These are phyloP conservation scores for Globisporangium canariense DNA, from an alignment of 352 stramenopile species.

Conservation along the genomic window DNA sequence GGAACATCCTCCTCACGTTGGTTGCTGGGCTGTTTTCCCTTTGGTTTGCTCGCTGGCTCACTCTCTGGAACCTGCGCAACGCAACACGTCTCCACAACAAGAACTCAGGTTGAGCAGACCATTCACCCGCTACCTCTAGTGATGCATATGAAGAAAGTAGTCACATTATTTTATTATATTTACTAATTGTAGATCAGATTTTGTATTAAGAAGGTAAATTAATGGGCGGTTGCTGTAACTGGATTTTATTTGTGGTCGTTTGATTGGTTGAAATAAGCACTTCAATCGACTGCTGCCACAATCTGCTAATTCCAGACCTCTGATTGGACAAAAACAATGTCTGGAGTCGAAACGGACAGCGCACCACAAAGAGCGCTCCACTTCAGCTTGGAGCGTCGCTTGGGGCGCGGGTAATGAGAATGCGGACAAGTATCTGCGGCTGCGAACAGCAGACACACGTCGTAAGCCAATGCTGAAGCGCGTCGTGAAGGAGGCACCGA, in stretches of 20 bases:
- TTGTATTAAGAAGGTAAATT: neutral
- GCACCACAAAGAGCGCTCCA: neutral
- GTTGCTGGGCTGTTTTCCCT: neutral
- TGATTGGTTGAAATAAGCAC: slow-evolving; percentile 14
- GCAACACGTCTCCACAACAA: neutral
- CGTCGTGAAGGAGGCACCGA: slow-evolving; percentile 26
- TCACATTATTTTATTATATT: neutral
- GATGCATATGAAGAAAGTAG: neutral
- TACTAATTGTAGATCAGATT: neutral
- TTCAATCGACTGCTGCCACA: slow-evolving; percentile 17
- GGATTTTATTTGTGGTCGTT: neutral
- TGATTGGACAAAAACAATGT: slow-evolving; percentile 10
- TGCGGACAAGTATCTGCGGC: neutral
- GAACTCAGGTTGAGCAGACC: neutral
- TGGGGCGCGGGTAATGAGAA: neutral
- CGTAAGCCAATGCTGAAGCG: slow-evolving; percentile 27
- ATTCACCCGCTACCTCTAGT: neutral
- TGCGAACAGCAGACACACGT: neutral
- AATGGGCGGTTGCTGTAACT: neutral
- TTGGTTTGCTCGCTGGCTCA: neutral
- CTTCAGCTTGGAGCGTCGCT: neutral
- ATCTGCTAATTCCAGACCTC: neutral
- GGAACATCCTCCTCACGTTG: slow-evolving; percentile 32
- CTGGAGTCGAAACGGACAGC: slow-evolving; percentile 10
- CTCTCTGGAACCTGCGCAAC: neutral